A percentile compares a stretch with the other conserved stretches of the same genome.
Conservation (phyloP, 805 yeast genomes). For the Geotrichum ghanense region DNA sequence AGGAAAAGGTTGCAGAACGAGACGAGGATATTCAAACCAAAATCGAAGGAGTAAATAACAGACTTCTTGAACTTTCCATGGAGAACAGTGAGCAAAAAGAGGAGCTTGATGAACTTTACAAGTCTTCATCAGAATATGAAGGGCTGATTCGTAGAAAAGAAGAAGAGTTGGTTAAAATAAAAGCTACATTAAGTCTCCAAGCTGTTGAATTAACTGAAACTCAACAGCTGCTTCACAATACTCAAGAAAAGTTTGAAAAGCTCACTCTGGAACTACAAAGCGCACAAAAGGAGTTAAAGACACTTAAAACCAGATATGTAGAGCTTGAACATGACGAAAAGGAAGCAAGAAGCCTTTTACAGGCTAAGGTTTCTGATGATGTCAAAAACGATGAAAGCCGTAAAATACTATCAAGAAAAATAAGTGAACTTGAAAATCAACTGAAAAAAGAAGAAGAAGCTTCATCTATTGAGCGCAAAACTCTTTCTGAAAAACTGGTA, state of each 20-base stretch:
- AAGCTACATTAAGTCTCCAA: conserved; percentile 7
- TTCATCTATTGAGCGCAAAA: conserved; percentile 7
- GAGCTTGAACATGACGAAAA: conserved; percentile 34
- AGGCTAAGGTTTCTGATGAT: conserved; percentile 22
- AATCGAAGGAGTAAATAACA: conserved; percentile 12
- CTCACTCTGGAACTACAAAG: conserved; percentile 3
- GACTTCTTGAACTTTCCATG: conserved; percentile 28
- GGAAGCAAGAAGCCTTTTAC: conserved; percentile 32
- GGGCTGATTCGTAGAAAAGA: conserved; percentile 24
- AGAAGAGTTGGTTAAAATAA: conserved; percentile 13
- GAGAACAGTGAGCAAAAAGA: conserved; percentile 36
- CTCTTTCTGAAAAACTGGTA: conserved; percentile 11
- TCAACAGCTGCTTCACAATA: conserved; percentile 3
- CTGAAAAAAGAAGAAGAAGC: conserved; percentile 11
- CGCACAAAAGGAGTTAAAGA: conserved; percentile 19
- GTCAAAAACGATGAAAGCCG: conserved; percentile 12
- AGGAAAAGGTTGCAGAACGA: conserved; percentile 20
- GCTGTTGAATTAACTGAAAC: conserved; percentile 9
- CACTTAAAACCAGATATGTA: conserved; percentile 7
- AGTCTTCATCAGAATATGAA: conserved; percentile 27
- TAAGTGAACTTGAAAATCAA: conserved; percentile 9
- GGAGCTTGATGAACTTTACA: conserved; percentile 29
- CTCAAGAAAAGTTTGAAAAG: conserved; percentile 4
- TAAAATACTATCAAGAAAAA: conserved; percentile 12
- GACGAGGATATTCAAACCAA: conserved; percentile 17